Base-by-base conservation (phyloP, 139 green algal genomes). In the Chlamydomonas sphaeroides region DNA sequence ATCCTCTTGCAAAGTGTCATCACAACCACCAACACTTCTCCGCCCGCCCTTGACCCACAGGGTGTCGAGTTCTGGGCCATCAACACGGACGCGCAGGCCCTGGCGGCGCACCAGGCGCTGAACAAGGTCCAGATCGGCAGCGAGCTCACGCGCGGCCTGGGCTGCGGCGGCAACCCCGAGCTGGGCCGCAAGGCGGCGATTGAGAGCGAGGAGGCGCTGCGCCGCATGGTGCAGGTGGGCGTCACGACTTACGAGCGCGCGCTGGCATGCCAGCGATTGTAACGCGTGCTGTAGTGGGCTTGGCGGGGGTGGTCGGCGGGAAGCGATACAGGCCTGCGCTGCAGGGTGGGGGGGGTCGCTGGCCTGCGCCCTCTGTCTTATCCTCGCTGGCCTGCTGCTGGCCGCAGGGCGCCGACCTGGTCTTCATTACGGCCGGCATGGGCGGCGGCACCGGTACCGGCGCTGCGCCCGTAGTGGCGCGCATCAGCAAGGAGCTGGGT, bases 71-170 rank as follows among this genome's bases (percentile, higher is more conserved):
- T 98, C 82, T 97, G 91, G 93, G 94, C 90, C 3, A 85, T 98
- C 3, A 99, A 99, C 90, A 99, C 97, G 5, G 97, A 99, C 85
- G 91, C 94, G 0, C 97, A 99, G 90, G 97, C 97, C 8, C 92
- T 99, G 62, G 89, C 96, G 51, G 91, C 94, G 61, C 95, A 95
- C 39, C 66, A 90, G 57, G 95, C 94, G 0, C 70, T 87, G 8
- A 97, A 99, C 91, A 96, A 95, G 78, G 82, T 99, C 56, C 97
- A 99, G 82, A 97, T 99, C 62, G 97, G 97, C 39, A 85, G 85
- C 17, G 86, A 96, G 67, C 87, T 98, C 0, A 99, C 97, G 0
- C 89, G 97, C 28, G 97, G 97, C 49, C 91, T 99, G 63, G 97
- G 93, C 91, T 90, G 79, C 20, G 97, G 97, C 8, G 97, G 97